phyloP scores from a whole-genome alignment of 2,329 filamentous ascomycete species.

The Diaporthe eres region DNA sequence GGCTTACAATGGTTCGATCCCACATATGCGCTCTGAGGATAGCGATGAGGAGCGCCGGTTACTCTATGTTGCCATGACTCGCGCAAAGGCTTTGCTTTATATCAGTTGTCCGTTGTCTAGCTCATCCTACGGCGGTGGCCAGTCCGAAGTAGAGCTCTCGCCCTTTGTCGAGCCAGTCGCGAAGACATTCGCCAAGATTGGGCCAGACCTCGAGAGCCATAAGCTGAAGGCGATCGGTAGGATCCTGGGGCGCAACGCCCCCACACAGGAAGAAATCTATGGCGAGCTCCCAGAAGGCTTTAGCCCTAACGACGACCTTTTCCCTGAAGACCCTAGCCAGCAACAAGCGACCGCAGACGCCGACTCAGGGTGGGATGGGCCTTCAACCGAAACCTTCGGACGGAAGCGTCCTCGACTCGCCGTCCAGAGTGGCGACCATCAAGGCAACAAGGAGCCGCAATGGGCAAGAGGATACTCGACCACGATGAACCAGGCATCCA shows the following conservation, averaged over 20 bases:
- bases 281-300: conserved; percentile 67
- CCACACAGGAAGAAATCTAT: conserved; percentile 68
- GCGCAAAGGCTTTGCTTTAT: conserved; percentile 88
- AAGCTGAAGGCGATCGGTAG: conserved; percentile 77
- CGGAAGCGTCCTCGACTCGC: conserved; percentile 48
- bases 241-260: conserved; percentile 77
- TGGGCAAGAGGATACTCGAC: conserved; percentile 66
- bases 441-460: conserved; percentile 49
- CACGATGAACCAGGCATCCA: conserved; percentile 72
- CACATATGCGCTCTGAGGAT: conserved; percentile 89
- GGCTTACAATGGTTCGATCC: conserved; percentile 90
- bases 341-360: conserved; percentile 1
- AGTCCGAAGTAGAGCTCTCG: conserved; percentile 74
- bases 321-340: conserved; percentile 72
- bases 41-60: conserved; percentile 88
- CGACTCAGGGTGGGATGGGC: conserved; percentile 50
- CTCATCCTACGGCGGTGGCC: conserved; percentile 65
- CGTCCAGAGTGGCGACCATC: conserved; percentile 48
- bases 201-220: conserved; percentile 76
- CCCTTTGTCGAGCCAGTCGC: conserved; percentile 76
- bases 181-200: conserved; percentile 68
- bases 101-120: conserved; percentile 83
- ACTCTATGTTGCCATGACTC: conserved; percentile 96
- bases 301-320: conserved; percentile 75
- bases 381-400: conserved; percentile 49